Conservation (phyloP, 2,329 filamentous ascomycete species). For the Sphaerulina musiva region DNA sequence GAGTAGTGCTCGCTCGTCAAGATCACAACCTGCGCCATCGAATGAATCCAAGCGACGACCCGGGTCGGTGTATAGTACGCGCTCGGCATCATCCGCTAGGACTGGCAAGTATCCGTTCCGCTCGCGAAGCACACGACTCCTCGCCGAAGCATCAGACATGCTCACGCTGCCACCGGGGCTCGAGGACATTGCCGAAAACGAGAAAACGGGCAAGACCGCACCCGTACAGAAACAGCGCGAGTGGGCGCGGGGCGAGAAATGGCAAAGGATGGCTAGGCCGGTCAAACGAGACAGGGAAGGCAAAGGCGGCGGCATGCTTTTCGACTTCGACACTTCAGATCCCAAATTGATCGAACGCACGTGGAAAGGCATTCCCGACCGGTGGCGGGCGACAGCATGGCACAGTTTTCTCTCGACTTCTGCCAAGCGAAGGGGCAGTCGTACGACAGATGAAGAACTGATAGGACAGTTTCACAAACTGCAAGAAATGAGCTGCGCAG, state of each 20-base stretch:
- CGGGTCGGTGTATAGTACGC: slow-evolving; percentile 34
- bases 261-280: slow-evolving; percentile 58
- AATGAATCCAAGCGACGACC: slow-evolving; percentile 31
- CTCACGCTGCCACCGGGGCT: slow-evolving; percentile 53
- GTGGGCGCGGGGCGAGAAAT: slow-evolving; percentile 58
- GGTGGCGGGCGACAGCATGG: slow-evolving; percentile 91
- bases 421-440: slow-evolving; percentile 57
- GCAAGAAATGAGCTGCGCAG: slow-evolving; percentile 67
- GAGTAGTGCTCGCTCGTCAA: slow-evolving; percentile 43
- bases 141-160: slow-evolving; percentile 60
- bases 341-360: slow-evolving; percentile 78
- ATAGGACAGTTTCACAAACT: slow-evolving; percentile 65
- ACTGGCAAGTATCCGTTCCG: slow-evolving; percentile 40
- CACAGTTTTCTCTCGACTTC: slow-evolving; percentile 81
- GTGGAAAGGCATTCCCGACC: slow-evolving; percentile 97
- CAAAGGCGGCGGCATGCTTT: slow-evolving; percentile 55
- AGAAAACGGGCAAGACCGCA: slow-evolving; percentile 45
- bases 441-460: slow-evolving; percentile 62
- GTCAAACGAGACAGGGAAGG: slow-evolving; percentile 27
- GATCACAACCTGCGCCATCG: slow-evolving; percentile 30
- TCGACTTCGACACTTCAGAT: slow-evolving; percentile 74
- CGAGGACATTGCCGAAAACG: slow-evolving; percentile 41
- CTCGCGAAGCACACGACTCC: slow-evolving; percentile 46
- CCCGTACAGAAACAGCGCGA: slow-evolving; percentile 52
- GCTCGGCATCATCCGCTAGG: slow-evolving; percentile 35